phyloP scores from a whole-genome alignment of 2,329 filamentous ascomycete species.

The Botrytis galanthina region DNA sequence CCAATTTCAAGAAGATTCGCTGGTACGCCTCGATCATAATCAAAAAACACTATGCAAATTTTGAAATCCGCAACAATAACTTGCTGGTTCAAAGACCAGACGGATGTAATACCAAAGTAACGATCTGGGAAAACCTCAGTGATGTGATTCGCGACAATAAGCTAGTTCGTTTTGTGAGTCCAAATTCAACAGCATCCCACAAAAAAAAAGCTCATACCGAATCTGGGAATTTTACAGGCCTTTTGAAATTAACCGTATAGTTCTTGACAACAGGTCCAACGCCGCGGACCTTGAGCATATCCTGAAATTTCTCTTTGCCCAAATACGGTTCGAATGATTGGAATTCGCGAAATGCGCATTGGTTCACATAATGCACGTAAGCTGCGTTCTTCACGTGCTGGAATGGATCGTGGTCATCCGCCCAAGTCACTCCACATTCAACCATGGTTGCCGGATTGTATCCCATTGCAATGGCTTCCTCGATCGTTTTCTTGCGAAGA shows the following conservation, averaged over 20 bases:
- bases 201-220: background rate
- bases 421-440: constrained; percentile 16
- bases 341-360: constrained; percentile 13
- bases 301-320: constrained; percentile 14
- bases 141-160: constrained; percentile 14
- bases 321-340: constrained; percentile 10
- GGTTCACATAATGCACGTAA: constrained; percentile 6
- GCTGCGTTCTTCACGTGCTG: constrained; percentile 12
- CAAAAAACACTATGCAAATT: background rate
- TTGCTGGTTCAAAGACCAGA: constrained; percentile 14
- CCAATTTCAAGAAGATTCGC: constrained; percentile 10
- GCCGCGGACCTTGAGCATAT: background rate
- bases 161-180: background rate
- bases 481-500: constrained; percentile 7
- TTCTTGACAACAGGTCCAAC: constrained; percentile 1
- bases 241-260: constrained; percentile 2
- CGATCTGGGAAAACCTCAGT: constrained; percentile 7
- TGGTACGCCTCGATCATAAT: background rate
- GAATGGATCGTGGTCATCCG: constrained; percentile 15
- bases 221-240: constrained; percentile 4
- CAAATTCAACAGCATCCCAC: background rate
- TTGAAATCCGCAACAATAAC: constrained; percentile 4
- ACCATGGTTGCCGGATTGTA: constrained; percentile 21
- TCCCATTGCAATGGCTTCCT: constrained; percentile 18
- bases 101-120: background rate